These are phyloP conservation scores for Trametes cingulata DNA, from an alignment of 768 basidiomycete species.

Conservation along the genomic window DNA sequence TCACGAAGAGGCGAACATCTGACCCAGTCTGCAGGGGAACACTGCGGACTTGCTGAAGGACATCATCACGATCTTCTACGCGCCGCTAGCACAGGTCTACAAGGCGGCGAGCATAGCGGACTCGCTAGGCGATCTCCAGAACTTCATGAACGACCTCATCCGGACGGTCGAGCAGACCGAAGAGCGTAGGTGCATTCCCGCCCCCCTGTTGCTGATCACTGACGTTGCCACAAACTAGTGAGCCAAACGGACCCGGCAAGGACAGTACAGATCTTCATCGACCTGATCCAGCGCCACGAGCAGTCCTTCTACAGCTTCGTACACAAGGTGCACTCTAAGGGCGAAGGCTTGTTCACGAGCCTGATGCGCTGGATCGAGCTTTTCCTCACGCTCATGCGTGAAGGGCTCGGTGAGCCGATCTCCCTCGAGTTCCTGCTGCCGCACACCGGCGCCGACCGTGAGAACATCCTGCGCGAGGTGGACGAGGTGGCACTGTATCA, in stretches of 20 bases:
- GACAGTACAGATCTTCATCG: constrained; percentile 92
- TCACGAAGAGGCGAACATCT: not conserved
- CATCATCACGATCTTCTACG: constrained; percentile 98
- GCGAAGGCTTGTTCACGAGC: constrained; percentile 88
- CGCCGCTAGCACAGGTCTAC: constrained; percentile 95
- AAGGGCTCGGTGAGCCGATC: constrained; percentile 73
- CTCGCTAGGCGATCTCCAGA: constrained; percentile 88
- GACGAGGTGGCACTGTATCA: constrained; percentile 91
- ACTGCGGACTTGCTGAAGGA: constrained; percentile 96
- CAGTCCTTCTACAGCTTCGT: constrained; percentile 96
- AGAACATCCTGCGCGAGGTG: constrained; percentile 77
- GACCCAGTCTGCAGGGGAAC: constrained; percentile 59
- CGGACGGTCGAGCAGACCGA: constrained; percentile 91
- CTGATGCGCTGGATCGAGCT: constrained; percentile 98
- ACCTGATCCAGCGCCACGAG: constrained; percentile 91
- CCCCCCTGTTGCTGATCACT: too few relatives aligned
- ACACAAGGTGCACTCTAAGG: constrained; percentile 97
- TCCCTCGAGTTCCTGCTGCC: constrained; percentile 91
- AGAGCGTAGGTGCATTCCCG: constrained; percentile 60
- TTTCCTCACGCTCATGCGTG: constrained; percentile 87
- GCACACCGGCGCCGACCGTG: constrained; percentile 75
- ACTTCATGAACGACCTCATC: constrained; percentile 93
- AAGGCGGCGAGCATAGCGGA: constrained; percentile 96
- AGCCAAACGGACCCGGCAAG: constrained; percentile 78
- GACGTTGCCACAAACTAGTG: constrained; percentile 49